Evolutionary conservation across 164 flowering plant genomes (phyloP).

Genomic region (Macadamia tetraphylla): DNA sequence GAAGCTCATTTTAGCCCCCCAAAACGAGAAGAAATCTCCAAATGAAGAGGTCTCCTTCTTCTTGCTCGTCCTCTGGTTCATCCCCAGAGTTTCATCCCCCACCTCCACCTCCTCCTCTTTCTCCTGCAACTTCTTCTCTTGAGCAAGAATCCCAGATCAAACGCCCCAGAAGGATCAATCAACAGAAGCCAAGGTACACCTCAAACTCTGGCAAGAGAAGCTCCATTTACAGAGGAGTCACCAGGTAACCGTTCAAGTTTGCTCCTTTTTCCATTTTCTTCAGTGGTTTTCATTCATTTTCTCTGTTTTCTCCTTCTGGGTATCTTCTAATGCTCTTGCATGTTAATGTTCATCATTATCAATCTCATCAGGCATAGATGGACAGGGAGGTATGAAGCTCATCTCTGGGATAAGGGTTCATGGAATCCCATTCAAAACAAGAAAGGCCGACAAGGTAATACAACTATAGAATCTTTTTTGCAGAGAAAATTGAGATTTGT

Average conservation of each 20-base stretch:
- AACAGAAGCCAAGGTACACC: slow-evolving; percentile 17
- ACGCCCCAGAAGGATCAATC: slow-evolving; percentile 17
- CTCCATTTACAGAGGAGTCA: slow-evolving; percentile 91
- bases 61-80: slow-evolving; percentile 30
- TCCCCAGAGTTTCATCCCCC: slow-evolving; percentile 7
- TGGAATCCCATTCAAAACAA: slow-evolving; percentile 83
- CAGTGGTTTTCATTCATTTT: background rate
- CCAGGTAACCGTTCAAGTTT: slow-evolving; percentile 38
- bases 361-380: slow-evolving; percentile 67
- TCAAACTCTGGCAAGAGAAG: slow-evolving; percentile 39
- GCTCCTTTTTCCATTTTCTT: background rate
- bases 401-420: slow-evolving; percentile 85
- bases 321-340: slow-evolving; percentile 21
- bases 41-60: slow-evolving; percentile 38
- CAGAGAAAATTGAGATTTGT: background rate
- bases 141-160: slow-evolving; percentile 18
- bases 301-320: slow-evolving; percentile 3
- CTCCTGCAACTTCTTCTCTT: background rate
- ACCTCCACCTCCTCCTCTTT: slow-evolving; percentile 12
- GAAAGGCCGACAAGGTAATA: slow-evolving; percentile 83
- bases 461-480: background rate
- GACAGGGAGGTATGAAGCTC: slow-evolving; percentile 96
- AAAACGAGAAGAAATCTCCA: background rate
- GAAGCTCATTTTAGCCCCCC: background rate
- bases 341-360: slow-evolving; percentile 1